Base-by-base conservation (phyloP, 352 stramenopile genomes). In the Globisporangium orthogonon region DNA sequence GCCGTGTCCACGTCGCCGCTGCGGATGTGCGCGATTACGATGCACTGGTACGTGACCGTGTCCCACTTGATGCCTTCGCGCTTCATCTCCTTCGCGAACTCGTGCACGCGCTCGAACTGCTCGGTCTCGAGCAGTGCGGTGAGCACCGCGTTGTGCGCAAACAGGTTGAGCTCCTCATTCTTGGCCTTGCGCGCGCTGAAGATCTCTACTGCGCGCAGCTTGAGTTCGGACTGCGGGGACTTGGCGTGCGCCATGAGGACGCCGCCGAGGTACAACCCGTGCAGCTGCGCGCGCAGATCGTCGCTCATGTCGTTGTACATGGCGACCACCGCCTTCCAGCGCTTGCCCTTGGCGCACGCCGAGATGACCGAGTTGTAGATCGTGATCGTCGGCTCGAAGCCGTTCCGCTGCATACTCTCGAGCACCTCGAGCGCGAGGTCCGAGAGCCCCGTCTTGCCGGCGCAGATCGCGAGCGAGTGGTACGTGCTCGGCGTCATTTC, bases 311-410 rank as follows among this genome's bases (percentile, higher is more conserved):
- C 55, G 4, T 83, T 60, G 62, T 87, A 91, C 28, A 94, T 59
- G 11, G 72, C 40, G 14, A 91, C 61, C 5, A 92, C 69, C n/a
- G 71, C 72, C 2, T 76, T 56, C 84, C 84, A 94, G 39, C 74
- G 71, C 61, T 88, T 87, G 29, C 73, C 72, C 65, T 90, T 90
- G 33, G 84, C 82, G 45, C 81, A 91, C 11, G 84, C 78, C 5
- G 76, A 80, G 54, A 94, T 88, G 10, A 87, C 74, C 46, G 80
- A 92, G 62, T 91, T 88, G 66, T 79, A 92, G 58, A 91, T 90
- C 44, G 69, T 89, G 48, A 80, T 58, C 30, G 79, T 84, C 15
- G 80, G 74, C 49, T 66, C 48, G 43, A 88, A 89, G 13, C 80
- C 82, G 18, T 63, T 62, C 4, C 73, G 56, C 37, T 77, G 56